phyloP scores from a whole-genome alignment of 2,329 filamentous ascomycete species.

The Aureobasidium pullulans region DNA sequence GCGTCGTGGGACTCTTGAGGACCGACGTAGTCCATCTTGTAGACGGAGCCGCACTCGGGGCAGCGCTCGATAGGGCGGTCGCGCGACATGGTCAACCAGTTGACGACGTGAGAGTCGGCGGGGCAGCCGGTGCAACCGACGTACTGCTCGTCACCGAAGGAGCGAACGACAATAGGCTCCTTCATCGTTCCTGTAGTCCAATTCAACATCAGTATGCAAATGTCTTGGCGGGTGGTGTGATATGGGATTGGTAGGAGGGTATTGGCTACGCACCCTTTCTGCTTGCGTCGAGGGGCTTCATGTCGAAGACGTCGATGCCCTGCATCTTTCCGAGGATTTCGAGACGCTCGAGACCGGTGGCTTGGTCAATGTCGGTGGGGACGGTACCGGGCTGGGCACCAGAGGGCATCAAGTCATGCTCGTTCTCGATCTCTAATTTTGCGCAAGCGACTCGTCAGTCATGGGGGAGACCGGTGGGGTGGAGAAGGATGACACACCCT shows the following conservation, averaged over 20 bases:
- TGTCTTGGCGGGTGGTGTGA: constrained; percentile 9
- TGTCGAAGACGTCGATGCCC: constrained; percentile 95
- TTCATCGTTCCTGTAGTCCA: constrained; percentile 64
- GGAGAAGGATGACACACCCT: constrained; percentile 28
- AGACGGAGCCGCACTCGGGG: constrained; percentile 90
- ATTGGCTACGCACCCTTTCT: constrained; percentile 58
- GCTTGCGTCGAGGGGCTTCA: constrained; percentile 89
- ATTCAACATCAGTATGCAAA: neutral
- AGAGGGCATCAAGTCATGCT: constrained; percentile 76
- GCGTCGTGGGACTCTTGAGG: constrained; percentile 65
- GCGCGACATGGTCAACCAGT: constrained; percentile 84
- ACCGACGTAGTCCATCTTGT: constrained; percentile 97
- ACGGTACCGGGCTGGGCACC: constrained; percentile 77
- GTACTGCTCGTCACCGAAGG: constrained; percentile 93
- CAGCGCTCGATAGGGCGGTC: constrained; percentile 91
- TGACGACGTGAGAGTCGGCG: constrained; percentile 81
- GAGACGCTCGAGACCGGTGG: constrained; percentile 95
- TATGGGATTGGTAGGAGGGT: neutral
- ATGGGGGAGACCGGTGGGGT: neutral
- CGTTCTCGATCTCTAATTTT: constrained; percentile 66
- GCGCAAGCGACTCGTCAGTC: neutral
- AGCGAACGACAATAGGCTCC: constrained; percentile 83
- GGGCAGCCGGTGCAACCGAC: constrained; percentile 92
- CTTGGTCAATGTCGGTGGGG: constrained; percentile 89
- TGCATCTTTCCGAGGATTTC: constrained; percentile 99